phyloP scores from a whole-genome alignment of 352 stramenopile genomes.

The Nothophytophthora sp. region DNA sequence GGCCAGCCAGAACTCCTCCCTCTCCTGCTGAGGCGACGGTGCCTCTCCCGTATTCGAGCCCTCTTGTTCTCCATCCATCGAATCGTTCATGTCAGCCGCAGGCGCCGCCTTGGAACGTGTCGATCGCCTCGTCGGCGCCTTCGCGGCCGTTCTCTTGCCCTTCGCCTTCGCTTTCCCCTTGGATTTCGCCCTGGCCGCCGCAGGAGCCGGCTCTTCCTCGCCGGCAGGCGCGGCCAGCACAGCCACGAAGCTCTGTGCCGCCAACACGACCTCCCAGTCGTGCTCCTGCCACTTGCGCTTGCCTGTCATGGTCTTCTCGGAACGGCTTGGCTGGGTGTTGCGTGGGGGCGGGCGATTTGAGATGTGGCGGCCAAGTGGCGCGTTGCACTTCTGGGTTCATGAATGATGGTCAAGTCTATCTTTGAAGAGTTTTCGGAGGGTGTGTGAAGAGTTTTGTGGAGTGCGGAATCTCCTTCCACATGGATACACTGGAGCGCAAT shows the following conservation, averaged over 20 bases:
- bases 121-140: slow-evolving; percentile 6
- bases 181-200: background rate
- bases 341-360: no score
- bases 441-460: no score
- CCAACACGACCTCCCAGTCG: slow-evolving; percentile 71
- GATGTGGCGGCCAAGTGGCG: no score
- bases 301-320: background rate
- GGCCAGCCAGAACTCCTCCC: slow-evolving; percentile 66
- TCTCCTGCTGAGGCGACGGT: background rate
- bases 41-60: slow-evolving; percentile 1
- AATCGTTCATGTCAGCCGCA: background rate
- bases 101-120: slow-evolving; percentile 1
- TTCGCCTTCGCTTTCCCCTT: slow-evolving; percentile 1
- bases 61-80: slow-evolving; percentile 13
- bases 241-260: slow-evolving; percentile 63
- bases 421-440: no score
- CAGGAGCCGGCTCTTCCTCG: background rate
- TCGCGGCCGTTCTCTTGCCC: slow-evolving; percentile 18
- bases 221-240: slow-evolving; percentile 38
- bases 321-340: no score
- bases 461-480: no score
- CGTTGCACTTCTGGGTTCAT: no score
- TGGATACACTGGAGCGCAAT: no score
- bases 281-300: slow-evolving; percentile 75
- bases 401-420: no score